phyloP scores from a whole-genome alignment of 116 monocot genomes.

The Thalassia testudinum region DNA sequence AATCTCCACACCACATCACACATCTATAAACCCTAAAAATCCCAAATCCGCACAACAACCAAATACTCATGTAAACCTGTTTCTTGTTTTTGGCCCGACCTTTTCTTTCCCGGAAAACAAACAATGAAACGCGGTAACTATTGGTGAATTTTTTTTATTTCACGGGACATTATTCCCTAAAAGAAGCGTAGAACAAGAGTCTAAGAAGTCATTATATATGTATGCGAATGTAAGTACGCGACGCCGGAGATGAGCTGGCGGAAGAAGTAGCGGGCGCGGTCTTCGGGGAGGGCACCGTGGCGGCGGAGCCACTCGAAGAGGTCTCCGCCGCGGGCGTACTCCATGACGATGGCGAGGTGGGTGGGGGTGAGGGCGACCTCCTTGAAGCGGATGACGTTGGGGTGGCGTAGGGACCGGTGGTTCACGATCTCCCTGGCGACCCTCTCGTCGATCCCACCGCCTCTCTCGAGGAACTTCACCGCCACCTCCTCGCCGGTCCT shows the following conservation, averaged over 20 bases:
- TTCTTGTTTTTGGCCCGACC: too few species aligned
- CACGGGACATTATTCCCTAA: too few species aligned
- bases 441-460: background rate
- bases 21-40: too few species aligned
- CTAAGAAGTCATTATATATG: too few species aligned
- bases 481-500: slow-evolving; percentile 53
- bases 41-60: too few species aligned
- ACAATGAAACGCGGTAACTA: too few species aligned
- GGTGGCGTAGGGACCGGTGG: slow-evolving; percentile 50
- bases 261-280: background rate
- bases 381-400: slow-evolving; percentile 59
- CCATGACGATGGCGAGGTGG: slow-evolving; percentile 73
- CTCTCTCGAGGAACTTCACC: slow-evolving; percentile 71
- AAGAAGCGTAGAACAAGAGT: too few species aligned
- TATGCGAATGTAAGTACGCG: too few species aligned
- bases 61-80: too few species aligned
- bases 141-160: too few species aligned
- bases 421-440: slow-evolving; percentile 67
- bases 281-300: background rate
- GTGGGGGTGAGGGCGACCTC: slow-evolving; percentile 48
- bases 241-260: background rate
- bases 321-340: slow-evolving; percentile 66
- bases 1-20: too few species aligned
- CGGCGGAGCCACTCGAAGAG: slow-evolving; percentile 23
- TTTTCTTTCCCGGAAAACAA: too few species aligned